Evolutionary conservation across 2,329 filamentous ascomycete genomes (phyloP).

Genomic region (Colletotrichum karsti): DNA sequence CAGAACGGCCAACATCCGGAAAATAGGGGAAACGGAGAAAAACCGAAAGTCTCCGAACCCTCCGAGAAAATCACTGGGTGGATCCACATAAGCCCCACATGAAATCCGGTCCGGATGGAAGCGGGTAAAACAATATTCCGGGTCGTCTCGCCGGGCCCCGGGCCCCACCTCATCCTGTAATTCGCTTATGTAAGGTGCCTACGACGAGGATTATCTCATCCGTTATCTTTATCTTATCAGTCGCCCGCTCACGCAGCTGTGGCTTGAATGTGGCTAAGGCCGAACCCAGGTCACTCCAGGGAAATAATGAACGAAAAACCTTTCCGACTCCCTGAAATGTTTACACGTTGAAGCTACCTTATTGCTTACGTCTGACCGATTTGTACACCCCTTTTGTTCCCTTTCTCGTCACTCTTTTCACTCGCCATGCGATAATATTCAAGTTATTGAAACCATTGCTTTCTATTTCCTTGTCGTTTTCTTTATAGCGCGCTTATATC

Average conservation of each 20-base stretch:
- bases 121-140: too few relatives aligned
- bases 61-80: neutral
- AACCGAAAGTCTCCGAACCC: neutral
- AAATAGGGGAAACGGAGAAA: neutral
- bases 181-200: too few relatives aligned
- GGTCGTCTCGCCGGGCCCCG: too few relatives aligned
- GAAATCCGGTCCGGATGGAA: too few relatives aligned
- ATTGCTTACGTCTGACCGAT: neutral
- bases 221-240: too few relatives aligned
- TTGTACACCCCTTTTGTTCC: neutral
- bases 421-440: constrained; percentile 12
- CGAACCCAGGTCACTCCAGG: too few relatives aligned
- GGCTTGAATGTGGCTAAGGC: too few relatives aligned
- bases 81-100: too few relatives aligned
- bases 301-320: neutral
- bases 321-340: neutral
- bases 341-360: neutral
- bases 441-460: neutral
- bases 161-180: too few relatives aligned
- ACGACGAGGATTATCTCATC: too few relatives aligned
- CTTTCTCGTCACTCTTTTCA: constrained; percentile 19
- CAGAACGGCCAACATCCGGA: too few relatives aligned
- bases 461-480: neutral
- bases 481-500: neutral
- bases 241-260: neutral